phyloP scores from a whole-genome alignment of 2,329 filamentous ascomycete genomes.

The Graphilbum ipis-grandicollis region DNA sequence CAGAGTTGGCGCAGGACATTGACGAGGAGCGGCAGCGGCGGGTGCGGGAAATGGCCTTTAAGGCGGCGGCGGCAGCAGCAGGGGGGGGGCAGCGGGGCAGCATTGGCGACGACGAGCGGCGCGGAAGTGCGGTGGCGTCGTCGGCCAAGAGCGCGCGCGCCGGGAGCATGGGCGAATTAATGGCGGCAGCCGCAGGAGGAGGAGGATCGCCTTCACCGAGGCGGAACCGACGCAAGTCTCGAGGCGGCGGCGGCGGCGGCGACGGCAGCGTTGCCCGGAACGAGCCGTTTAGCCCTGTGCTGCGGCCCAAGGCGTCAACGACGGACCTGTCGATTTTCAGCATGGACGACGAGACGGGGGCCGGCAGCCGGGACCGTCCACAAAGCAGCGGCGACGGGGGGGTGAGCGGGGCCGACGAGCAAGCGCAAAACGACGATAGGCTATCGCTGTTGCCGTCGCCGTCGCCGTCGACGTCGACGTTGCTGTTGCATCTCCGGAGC shows the following conservation, averaged over 20 bases:
- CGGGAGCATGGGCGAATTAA: slow-evolving; percentile 47
- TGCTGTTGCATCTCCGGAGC: not conserved
- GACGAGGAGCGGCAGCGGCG: slow-evolving; percentile 52
- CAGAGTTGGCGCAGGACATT: slow-evolving; percentile 45
- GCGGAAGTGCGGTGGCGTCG: slow-evolving; percentile 24
- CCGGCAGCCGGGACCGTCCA: too few relatives aligned
- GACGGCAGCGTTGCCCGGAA: slow-evolving; percentile 60
- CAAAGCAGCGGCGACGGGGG: not conserved
- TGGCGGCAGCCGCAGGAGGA: slow-evolving; percentile 21
- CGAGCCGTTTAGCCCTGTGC: slow-evolving; percentile 51
- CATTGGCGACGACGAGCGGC: slow-evolving; percentile 33
- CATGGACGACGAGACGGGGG: slow-evolving; percentile 94
- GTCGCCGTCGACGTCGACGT: not conserved
- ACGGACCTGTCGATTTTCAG: slow-evolving; percentile 80
- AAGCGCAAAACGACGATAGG: not conserved
- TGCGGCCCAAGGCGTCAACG: slow-evolving; percentile 51
- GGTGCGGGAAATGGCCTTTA: slow-evolving; percentile 61
- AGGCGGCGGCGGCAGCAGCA: slow-evolving; percentile 42
- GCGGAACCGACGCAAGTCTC: slow-evolving; percentile 25
- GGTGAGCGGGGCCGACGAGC: not conserved
- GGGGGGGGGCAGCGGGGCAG: not conserved
- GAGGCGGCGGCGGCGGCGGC: slow-evolving; percentile 38
- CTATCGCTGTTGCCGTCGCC: too few relatives aligned
- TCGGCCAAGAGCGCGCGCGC: slow-evolving; percentile 42
- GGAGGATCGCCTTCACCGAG: too few relatives aligned